Base-by-base conservation (phyloP, 345 rosid species). In the Pseudoturritis turrita region DNA sequence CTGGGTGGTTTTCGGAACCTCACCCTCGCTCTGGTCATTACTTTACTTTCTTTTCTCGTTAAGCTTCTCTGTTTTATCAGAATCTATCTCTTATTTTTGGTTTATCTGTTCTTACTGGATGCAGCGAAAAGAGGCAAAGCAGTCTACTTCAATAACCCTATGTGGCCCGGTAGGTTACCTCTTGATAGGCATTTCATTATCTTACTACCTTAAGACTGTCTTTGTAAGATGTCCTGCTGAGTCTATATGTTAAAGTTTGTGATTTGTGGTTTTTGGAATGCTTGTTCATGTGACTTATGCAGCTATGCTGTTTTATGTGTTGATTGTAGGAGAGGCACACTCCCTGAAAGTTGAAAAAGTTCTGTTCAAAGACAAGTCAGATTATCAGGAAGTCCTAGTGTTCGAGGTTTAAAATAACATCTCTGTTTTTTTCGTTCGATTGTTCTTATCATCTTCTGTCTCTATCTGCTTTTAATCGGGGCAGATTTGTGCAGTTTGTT, bases 1-100 rank as follows among this genome's bases (percentile, higher is more conserved):
- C 98, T 86, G 99, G 99, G 61, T 95, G 99, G 98, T 95, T 95
- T 78, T 88, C 99, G 0, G 90, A 89, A 79, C 73, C 80, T 82
- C 82, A 78, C 56, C 81, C 85, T 74, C 54, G 77, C 81, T 46
- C 88, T 57, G 96, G 92, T 89, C 70, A 70, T 55, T 22, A 10
- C 23, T 62, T 58, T 55, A 2, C 57, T 54, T 22, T 56, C 19
- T 44, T 23, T 21, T 44, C 50, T 55, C n/a, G 33, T 62, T 12
- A 26, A 62, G 28, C 61, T 22, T 29, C 19, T 3, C 21, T 51
- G 25, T 28, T 17, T 36, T 45, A 43, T 37, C 62, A 19, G 14
- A 33, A 39, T 6, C 4, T 25, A 12, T 70, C 4, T 62, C 70
- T 80, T 49, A 61, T 25, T 10, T 50, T 54, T 58, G 25, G 25